These are phyloP conservation scores for Sporothrix dimorphospora DNA, from an alignment of 2,329 filamentous ascomycete genomes.

Conservation along the genomic window DNA sequence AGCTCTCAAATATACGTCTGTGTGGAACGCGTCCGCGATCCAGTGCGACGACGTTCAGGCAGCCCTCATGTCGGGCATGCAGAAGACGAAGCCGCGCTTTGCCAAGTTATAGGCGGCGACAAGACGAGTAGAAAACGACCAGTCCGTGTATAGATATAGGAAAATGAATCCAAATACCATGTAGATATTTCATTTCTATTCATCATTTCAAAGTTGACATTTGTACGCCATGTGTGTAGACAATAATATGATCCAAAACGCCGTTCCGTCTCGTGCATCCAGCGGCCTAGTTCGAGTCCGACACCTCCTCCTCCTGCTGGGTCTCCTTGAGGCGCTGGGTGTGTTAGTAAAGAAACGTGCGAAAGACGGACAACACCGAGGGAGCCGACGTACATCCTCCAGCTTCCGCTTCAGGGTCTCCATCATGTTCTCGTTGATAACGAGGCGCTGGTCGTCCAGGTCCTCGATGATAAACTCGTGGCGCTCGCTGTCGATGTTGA, in stretches of 20 bases:
- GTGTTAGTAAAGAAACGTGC: neutral
- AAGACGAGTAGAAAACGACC: neutral
- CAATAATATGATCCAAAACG: neutral
- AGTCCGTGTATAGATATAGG: neutral
- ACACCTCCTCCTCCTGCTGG: conserved; percentile 40
- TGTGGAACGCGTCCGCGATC: conserved; percentile 85
- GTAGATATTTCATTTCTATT: neutral
- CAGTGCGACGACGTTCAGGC: conserved; percentile 77
- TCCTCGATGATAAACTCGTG: conserved; percentile 78
- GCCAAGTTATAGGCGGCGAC: conserved; percentile 69
- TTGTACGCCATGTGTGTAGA: neutral
- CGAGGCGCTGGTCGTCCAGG: conserved; percentile 73
- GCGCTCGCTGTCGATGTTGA: conserved; percentile 71
- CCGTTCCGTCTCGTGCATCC: neutral
- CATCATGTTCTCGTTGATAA: conserved; percentile 76
- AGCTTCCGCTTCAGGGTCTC: conserved; percentile 67
- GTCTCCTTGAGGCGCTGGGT: conserved; percentile 41
- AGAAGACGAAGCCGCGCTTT: conserved; percentile 80
- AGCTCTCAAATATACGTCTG: conserved; percentile 78
- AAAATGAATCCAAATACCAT: neutral
- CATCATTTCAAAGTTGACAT: neutral
- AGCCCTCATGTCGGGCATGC: conserved; percentile 74
- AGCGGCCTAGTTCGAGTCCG: conserved; percentile 33
- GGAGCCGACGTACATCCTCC: conserved; percentile 60
- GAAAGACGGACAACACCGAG: conserved; percentile 10